Percentiles rank a stretch among this genome's conserved stretches.
phyloP scores from a whole-genome alignment of 176 grass and related monocot genomes.

The Pontederia crassipes region DNA sequence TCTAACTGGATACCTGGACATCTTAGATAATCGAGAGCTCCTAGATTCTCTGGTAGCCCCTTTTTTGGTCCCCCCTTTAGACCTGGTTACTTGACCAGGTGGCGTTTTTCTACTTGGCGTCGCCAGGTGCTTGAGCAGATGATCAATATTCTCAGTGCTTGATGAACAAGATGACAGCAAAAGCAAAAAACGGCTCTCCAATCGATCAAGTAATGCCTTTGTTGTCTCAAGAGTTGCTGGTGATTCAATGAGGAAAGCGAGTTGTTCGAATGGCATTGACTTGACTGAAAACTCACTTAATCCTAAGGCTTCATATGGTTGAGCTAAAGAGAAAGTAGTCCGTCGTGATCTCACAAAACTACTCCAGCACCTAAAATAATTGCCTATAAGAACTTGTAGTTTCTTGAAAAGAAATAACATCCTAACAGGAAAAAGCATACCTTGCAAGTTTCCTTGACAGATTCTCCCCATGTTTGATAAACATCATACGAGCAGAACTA shows the following conservation, averaged over 20 bases:
- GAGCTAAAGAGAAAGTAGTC: slow-evolving; percentile 48
- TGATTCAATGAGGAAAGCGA: slow-evolving; percentile 71
- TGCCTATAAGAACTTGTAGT: background rate
- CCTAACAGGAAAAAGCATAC: slow-evolving; percentile 18
- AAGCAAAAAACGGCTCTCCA: slow-evolving; percentile 48
- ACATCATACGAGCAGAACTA: slow-evolving; percentile 39
- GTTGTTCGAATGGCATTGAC: slow-evolving; percentile 80
- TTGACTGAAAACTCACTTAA: slow-evolving; percentile 71
- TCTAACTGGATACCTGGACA: slow-evolving; percentile 65
- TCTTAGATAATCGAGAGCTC: slow-evolving; percentile 31
- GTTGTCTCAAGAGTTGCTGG: slow-evolving; percentile 39
- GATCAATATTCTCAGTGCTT: slow-evolving; percentile 65
- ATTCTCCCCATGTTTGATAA: slow-evolving; percentile 50
- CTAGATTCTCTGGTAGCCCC: slow-evolving; percentile 9
- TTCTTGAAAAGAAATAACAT: background rate
- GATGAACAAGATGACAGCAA: slow-evolving; percentile 28
- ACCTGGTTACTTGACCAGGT: slow-evolving; percentile 29
- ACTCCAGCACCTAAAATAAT: slow-evolving; percentile 61
- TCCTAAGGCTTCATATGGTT: slow-evolving; percentile 57
- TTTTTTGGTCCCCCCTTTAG: slow-evolving; percentile 32
- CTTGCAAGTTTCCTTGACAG: slow-evolving; percentile 78
- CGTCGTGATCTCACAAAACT: slow-evolving; percentile 72
- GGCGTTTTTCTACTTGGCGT: slow-evolving; percentile 55
- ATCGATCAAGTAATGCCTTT: slow-evolving; percentile 69
- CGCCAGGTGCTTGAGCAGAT: slow-evolving; percentile 71